Evolutionary conservation across 331 rosid genomes (phyloP).

Genomic region (Stylosanthes scabra): DNA sequence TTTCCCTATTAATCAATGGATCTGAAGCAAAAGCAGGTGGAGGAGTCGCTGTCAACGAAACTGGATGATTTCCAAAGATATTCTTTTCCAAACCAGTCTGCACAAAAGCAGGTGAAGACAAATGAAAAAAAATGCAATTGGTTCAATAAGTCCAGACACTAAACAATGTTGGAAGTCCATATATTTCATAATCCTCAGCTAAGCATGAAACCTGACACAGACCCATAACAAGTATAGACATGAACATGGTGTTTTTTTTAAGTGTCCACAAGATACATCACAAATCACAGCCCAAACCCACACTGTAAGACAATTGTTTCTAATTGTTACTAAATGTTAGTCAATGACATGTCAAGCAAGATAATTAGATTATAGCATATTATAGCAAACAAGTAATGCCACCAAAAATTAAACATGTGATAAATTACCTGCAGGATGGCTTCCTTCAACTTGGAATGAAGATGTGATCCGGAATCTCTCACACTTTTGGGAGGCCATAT

Average conservation of each 20-base stretch:
- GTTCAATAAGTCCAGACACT: slow-evolving; percentile 2
- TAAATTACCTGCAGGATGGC: slow-evolving; percentile 82
- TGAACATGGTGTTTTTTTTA: too few species aligned
- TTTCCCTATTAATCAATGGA: slow-evolving; percentile 67
- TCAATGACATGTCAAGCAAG: slow-evolving; percentile 9
- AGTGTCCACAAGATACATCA: neutral
- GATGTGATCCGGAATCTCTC: slow-evolving; percentile 93
- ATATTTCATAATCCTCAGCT: slow-evolving; percentile 15
- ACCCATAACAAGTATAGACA: too few species aligned
- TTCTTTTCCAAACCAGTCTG: slow-evolving; percentile 98
- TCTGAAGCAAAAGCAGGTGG: slow-evolving; percentile 95
- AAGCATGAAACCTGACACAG: too few species aligned
- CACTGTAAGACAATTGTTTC: neutral
- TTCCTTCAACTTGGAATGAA: slow-evolving; percentile 93
- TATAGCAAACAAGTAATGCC: slow-evolving; percentile 22
- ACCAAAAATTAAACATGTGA: slow-evolving; percentile 28
- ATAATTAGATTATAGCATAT: slow-evolving; percentile 30
- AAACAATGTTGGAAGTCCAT: slow-evolving; percentile 20
- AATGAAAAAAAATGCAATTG: neutral
- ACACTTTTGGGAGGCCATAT: slow-evolving; percentile 99
- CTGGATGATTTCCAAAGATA: slow-evolving; percentile 92
- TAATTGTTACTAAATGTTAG: slow-evolving; percentile 4
- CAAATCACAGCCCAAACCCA: neutral
- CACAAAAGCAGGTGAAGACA: slow-evolving; percentile 40
- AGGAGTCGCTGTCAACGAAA: slow-evolving; percentile 69